Evolutionary conservation across 1,284 basidiomycete genomes (phyloP).

Genomic region (Rhodotorula sp.): DNA sequence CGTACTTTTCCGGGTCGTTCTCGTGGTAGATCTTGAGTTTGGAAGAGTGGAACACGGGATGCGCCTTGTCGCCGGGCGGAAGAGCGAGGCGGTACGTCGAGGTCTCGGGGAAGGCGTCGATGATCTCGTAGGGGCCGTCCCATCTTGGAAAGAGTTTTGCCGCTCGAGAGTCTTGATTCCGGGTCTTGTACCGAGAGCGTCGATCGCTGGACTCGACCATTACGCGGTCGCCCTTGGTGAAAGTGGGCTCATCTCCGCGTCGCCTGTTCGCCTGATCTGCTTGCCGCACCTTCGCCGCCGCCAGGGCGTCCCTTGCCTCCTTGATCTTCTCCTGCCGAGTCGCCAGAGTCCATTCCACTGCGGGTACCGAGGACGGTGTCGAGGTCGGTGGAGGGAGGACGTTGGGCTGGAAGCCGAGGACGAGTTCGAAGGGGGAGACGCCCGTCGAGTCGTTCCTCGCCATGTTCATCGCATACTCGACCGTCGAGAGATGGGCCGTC

Average conservation of each 20-base stretch:
- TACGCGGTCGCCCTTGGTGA: neutral
- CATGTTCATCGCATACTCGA: conserved; percentile 36
- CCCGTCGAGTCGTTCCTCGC: conserved; percentile 31
- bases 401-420: neutral
- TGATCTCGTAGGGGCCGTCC: conserved; percentile 30
- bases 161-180: neutral
- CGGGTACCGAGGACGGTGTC: neutral
- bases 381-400: neutral
- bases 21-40: conserved; percentile 8
- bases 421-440: conserved; percentile 25
- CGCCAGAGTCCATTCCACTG: neutral
- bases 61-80: conserved; percentile 55
- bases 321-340: neutral
- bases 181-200: neutral
- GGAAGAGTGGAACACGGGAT: conserved; percentile 62
- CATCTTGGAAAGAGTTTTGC: conserved; percentile 6
- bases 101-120: conserved; percentile 18
- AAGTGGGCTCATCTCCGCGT: neutral
- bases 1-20: neutral
- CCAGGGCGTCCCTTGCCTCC: neutral
- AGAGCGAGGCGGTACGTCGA: conserved; percentile 35
- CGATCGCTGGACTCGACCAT: neutral
- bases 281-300: neutral
- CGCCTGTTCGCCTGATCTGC: neutral
- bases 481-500: conserved; percentile 12